Percentiles rank a stretch among this genome's conserved stretches.
These are phyloP conservation scores for Aurinia saxatilis DNA, from an alignment of 345 rosid genomes.

Conservation along the genomic window DNA sequence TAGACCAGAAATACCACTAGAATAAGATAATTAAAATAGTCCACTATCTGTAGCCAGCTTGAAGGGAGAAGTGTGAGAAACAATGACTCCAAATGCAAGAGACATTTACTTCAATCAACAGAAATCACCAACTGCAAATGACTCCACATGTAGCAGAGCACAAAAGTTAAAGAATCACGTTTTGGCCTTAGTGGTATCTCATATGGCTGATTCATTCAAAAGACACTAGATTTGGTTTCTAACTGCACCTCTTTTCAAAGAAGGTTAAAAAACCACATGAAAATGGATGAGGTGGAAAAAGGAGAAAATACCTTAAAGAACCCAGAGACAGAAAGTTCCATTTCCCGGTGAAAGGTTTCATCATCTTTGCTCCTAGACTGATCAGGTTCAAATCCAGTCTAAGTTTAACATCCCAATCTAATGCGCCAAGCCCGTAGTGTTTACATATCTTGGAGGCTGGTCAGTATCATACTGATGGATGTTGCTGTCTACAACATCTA, in stretches of 20 bases:
- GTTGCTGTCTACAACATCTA: constrained; percentile 80
- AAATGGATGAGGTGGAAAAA: neutral
- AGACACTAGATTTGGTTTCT: neutral
- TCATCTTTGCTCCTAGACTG: constrained; percentile 72
- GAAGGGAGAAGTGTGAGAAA: neutral
- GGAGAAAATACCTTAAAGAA: constrained; percentile 47
- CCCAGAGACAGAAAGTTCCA: constrained; percentile 69
- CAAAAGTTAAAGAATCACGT: no score
- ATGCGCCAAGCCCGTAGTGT: constrained; percentile 53
- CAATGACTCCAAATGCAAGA: neutral
- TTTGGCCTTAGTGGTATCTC: neutral
- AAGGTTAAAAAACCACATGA: neutral
- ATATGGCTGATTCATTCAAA: neutral
- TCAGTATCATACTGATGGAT: constrained; percentile 66
- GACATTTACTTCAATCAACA: neutral
- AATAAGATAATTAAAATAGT: neutral
- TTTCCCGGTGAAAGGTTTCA: constrained; percentile 63
- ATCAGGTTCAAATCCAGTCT: constrained; percentile 80
- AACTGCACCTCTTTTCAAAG: neutral
- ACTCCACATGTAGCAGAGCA: neutral
- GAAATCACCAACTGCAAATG: neutral
- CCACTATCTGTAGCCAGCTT: neutral
- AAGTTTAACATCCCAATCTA: constrained; percentile 76
- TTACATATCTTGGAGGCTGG: constrained; percentile 71
- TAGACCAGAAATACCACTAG: no score